These are phyloP conservation scores for Dactylonectria macrodidyma DNA, from an alignment of 2,329 filamentous ascomycete genomes.

Conservation along the genomic window DNA sequence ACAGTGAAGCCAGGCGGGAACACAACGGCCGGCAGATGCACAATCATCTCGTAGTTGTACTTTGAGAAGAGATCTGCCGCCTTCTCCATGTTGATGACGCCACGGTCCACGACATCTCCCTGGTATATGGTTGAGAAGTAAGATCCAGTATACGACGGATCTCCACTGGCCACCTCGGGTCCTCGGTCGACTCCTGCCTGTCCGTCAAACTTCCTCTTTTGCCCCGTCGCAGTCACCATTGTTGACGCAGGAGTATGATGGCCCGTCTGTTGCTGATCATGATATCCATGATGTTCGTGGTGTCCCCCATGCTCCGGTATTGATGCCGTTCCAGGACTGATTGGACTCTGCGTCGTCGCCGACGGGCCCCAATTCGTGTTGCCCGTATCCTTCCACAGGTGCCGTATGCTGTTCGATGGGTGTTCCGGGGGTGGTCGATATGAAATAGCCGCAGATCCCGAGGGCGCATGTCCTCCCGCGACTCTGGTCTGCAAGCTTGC, in stretches of 20 bases:
- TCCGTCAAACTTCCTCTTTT: constrained; percentile 53
- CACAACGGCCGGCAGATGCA: constrained; percentile 74
- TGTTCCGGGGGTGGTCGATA: constrained; percentile 20
- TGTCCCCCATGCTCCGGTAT: constrained; percentile 33
- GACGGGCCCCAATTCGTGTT: constrained; percentile 38
- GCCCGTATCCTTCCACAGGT: constrained; percentile 30
- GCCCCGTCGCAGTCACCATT: constrained; percentile 37
- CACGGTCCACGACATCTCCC: constrained; percentile 71
- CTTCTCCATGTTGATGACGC: constrained; percentile 69
- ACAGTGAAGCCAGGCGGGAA: constrained; percentile 69
- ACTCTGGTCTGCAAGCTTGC: constrained; percentile 78
- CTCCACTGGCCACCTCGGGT: constrained; percentile 34
- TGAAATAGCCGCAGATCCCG: constrained; percentile 31
- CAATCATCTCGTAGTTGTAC: constrained; percentile 73
- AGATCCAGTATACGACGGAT: constrained; percentile 34
- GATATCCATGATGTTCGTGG: not conserved
- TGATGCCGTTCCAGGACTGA: constrained; percentile 12
- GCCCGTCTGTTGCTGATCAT: constrained; percentile 32
- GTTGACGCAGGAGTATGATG: constrained; percentile 21
- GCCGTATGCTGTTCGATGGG: constrained; percentile 24
- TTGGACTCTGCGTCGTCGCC: constrained; percentile 31
- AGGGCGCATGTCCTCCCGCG: constrained; percentile 31
- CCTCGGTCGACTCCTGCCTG: constrained; percentile 36
- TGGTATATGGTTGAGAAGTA: constrained; percentile 48
- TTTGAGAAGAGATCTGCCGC: constrained; percentile 70